Evolutionary conservation across 306 rosid species (phyloP).

Genomic region (Quercus gilva): DNA sequence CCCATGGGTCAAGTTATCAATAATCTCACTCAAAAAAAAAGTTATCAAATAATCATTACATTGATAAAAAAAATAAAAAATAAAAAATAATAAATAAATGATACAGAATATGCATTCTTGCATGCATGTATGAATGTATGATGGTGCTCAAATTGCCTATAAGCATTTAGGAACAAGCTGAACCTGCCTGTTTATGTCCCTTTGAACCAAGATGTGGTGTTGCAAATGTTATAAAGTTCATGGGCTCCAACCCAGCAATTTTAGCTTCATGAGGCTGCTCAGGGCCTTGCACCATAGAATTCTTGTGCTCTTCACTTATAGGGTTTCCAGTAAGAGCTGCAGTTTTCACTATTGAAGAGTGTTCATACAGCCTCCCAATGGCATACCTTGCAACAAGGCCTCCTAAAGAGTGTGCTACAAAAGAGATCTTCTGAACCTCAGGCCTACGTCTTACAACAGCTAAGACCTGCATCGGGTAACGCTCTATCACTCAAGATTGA

Average conservation of each 20-base stretch:
- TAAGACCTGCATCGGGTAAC: slow-evolving; percentile 51
- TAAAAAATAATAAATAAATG: background rate
- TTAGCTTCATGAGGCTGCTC: slow-evolving; percentile 43
- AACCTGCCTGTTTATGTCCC: slow-evolving; percentile 76
- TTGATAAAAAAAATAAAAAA: background rate
- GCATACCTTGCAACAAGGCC: slow-evolving; percentile 96
- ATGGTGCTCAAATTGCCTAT: background rate
- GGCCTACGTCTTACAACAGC: slow-evolving; percentile 59
- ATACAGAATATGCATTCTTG: background rate
- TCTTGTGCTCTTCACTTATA: slow-evolving; percentile 35
- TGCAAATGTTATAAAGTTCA: slow-evolving; percentile 90
- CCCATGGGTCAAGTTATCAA: background rate
- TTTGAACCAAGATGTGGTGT: slow-evolving; percentile 98
- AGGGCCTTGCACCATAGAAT: slow-evolving; percentile 30
- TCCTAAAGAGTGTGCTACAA: slow-evolving; percentile 96
- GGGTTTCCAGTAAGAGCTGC: slow-evolving; percentile 26
- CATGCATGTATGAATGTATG: background rate
- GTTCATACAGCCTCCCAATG: slow-evolving; percentile 65
- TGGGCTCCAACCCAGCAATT: slow-evolving; percentile 85
- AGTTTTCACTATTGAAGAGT: slow-evolving; percentile 37
- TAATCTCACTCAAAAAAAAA: background rate
- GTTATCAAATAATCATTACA: background rate
- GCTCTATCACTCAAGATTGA: background rate
- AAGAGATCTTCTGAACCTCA: slow-evolving; percentile 74
- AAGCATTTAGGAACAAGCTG: slow-evolving; percentile 4